Percentiles rank a stretch among this genome's conserved stretches.
Conservation (phyloP, 768 basidiomycete genomes). For the Plicaturopsis crispa region DNA sequence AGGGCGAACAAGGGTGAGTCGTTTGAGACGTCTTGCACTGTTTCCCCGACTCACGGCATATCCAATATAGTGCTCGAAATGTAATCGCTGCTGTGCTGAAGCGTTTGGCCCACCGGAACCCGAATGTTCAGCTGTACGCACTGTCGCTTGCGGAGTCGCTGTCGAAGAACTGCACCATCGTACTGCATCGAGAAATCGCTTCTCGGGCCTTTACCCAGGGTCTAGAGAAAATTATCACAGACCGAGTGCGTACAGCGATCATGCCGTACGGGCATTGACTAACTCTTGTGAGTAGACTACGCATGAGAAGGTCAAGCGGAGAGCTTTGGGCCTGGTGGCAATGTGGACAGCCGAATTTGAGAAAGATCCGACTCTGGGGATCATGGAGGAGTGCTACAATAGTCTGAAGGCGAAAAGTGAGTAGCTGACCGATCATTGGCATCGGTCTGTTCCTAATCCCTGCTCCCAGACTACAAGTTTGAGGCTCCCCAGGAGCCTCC, state of each 20-base stretch:
- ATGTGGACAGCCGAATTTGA: constrained; percentile 85
- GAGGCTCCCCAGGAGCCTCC: constrained; percentile 52
- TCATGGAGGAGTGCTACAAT: constrained; percentile 90
- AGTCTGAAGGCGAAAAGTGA: constrained; percentile 76
- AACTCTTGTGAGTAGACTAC: constrained; percentile 53
- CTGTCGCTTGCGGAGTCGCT: constrained; percentile 83
- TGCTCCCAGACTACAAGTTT: constrained; percentile 59
- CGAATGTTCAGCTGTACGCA: constrained; percentile 94
- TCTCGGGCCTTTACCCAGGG: constrained; percentile 87
- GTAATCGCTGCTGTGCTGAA: constrained; percentile 82
- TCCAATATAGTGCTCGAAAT: constrained; percentile 70
- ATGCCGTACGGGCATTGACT: constrained; percentile 8
- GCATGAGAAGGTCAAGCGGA: constrained; percentile 82
- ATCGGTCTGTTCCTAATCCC: constrained; percentile 1
- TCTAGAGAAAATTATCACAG: constrained; percentile 78
- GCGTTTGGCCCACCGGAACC: constrained; percentile 87
- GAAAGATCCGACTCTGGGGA: constrained; percentile 67
- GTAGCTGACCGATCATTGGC: constrained; percentile 8
- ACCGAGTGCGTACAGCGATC: constrained; percentile 55
- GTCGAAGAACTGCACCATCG: constrained; percentile 82
- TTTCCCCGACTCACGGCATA: constrained; percentile 2
- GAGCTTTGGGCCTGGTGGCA: constrained; percentile 64
- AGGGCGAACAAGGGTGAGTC: constrained; percentile 76
- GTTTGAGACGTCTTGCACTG: neutral
- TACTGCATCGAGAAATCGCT: constrained; percentile 80